Evolutionary conservation across 148 eudicot species (phyloP).

Genomic region (Bassia scoparia): DNA sequence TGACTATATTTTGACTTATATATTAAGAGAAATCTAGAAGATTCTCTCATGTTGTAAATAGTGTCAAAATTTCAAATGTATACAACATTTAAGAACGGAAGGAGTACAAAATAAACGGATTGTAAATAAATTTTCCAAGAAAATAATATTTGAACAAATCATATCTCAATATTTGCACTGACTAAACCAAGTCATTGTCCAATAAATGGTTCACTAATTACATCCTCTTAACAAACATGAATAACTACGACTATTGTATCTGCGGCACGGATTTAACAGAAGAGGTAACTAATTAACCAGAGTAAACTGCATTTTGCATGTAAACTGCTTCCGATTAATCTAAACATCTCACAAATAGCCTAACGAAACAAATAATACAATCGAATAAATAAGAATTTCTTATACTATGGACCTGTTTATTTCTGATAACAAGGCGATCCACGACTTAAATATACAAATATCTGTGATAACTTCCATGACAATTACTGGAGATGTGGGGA

Average conservation of each 20-base stretch:
- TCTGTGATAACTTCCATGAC: conserved; percentile 10
- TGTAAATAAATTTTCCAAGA: no score
- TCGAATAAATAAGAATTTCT: conserved; percentile 11
- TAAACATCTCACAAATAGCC: neutral
- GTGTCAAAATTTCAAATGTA: no score
- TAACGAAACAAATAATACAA: conserved; percentile 15
- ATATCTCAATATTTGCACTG: conserved; percentile 1
- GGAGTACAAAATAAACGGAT: no score
- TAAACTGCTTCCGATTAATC: conserved; percentile 2
- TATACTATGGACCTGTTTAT: conserved; percentile 22
- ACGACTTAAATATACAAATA: conserved; percentile 25
- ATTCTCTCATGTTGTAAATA: no score
- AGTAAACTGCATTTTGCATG: neutral
- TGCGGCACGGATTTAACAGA: neutral
- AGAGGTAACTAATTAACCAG: neutral
- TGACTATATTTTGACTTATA: no score
- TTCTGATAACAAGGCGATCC: conserved; percentile 14
- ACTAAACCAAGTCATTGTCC: conserved; percentile 1
- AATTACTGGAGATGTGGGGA: neutral
- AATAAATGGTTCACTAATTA: neutral
- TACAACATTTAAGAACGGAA: no score
- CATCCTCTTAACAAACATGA: neutral
- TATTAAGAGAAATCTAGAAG: no score
- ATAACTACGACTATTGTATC: neutral
- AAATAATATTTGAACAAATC: no score